phyloP scores from a whole-genome alignment of 2,329 filamentous ascomycete species.

The Penicillium sumatraense region DNA sequence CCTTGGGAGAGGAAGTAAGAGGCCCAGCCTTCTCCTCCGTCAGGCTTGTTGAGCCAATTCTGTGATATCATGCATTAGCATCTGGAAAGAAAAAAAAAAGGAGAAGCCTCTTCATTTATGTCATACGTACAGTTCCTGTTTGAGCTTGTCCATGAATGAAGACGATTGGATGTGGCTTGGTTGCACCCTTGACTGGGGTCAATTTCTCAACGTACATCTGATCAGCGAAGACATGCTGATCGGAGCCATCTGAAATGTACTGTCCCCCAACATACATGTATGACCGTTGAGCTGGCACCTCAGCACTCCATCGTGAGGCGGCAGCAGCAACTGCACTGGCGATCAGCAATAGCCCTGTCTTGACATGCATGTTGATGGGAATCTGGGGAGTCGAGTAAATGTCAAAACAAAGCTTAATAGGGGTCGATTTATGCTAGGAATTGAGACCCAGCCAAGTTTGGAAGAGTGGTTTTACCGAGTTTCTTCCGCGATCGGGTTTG shows the following conservation, averaged over 20 bases:
- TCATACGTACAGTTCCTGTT: constrained; percentile 35
- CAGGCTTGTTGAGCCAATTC: constrained; percentile 55
- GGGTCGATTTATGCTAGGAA: constrained; percentile 2
- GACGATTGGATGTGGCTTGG: constrained; percentile 35
- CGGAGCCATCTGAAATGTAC: constrained; percentile 20
- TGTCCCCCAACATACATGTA: constrained; percentile 38
- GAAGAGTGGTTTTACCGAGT: neutral
- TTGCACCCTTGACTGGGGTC: constrained; percentile 23
- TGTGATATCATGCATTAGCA: constrained; percentile 17
- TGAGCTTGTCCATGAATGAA: constrained; percentile 38
- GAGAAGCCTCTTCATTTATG: neutral
- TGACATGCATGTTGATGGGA: constrained; percentile 11
- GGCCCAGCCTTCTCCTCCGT: constrained; percentile 53
- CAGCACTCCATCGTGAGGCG: constrained; percentile 8
- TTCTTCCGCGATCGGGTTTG: neutral
- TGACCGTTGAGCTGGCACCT: constrained; percentile 18
- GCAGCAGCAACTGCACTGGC: constrained; percentile 8
- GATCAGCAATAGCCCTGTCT: constrained; percentile 9
- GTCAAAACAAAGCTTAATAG: neutral
- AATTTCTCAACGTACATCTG: constrained; percentile 45
- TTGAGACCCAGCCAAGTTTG: neutral
- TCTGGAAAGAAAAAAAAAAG: too few relatives aligned
- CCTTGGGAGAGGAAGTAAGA: constrained; percentile 52
- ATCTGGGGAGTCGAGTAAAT: neutral
- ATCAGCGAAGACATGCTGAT: constrained; percentile 27